Conservation (phyloP, 805 yeast species). For the Candida koratica region DNA sequence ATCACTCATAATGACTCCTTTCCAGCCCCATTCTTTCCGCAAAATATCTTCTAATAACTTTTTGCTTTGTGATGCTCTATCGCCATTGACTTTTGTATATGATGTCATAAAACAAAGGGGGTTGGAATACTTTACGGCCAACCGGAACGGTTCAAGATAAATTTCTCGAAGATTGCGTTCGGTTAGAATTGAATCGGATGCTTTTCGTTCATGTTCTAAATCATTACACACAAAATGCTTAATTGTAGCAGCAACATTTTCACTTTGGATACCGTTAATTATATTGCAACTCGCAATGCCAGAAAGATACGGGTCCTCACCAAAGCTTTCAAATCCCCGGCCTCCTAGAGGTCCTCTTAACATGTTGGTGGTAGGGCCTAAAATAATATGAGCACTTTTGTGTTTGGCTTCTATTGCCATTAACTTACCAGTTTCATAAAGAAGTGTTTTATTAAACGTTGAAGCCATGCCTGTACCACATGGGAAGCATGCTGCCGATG, state of each 20-base stretch:
- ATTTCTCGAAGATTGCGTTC: slow-evolving; percentile 32
- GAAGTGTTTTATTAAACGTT: slow-evolving; percentile 34
- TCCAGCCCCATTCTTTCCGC: slow-evolving; percentile 30
- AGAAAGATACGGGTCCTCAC: slow-evolving; percentile 31
- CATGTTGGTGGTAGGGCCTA: slow-evolving; percentile 33
- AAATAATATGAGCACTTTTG: slow-evolving; percentile 28
- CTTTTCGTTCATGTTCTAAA: slow-evolving; percentile 29
- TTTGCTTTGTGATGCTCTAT: slow-evolving; percentile 24
- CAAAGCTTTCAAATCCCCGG: slow-evolving; percentile 31
- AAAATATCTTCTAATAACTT: slow-evolving; percentile 22
- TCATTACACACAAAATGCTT: slow-evolving; percentile 34
- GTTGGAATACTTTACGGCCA: slow-evolving; percentile 28
- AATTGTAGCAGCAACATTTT: slow-evolving; percentile 29
- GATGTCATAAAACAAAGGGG: slow-evolving; percentile 31
- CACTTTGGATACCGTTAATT: slow-evolving; percentile 27
- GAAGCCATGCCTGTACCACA: slow-evolving; percentile 34
- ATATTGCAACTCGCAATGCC: slow-evolving; percentile 26
- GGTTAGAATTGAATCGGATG: slow-evolving; percentile 26
- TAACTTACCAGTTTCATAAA: slow-evolving; percentile 26
- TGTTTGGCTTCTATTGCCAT: slow-evolving; percentile 32
- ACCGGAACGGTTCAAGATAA: slow-evolving; percentile 31
- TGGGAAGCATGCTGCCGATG: slow-evolving; percentile 31
- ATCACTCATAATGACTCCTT: slow-evolving; percentile 32
- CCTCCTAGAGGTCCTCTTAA: slow-evolving; percentile 35
- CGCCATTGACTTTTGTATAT: slow-evolving; percentile 31